Evolutionary conservation across 2,329 filamentous ascomycete species (phyloP), one percentile per base, ranked within the genome.

Genomic region (Setomelanomma holmii): DNA sequence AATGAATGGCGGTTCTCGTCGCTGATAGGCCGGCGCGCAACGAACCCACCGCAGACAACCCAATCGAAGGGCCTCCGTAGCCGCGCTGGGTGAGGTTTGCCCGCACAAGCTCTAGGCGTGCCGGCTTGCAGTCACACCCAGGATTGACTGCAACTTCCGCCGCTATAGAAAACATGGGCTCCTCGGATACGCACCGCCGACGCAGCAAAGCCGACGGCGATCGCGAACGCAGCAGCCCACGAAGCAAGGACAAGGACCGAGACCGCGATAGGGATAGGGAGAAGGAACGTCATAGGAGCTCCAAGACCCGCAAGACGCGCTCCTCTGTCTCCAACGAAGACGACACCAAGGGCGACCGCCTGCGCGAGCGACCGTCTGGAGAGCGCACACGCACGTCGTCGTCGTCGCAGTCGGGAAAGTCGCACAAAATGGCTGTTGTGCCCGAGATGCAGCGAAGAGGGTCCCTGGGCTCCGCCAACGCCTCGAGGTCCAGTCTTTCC

Each of bases 401-500:
- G 51, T 66, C 64, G 39, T 65, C 68, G 42, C 56, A 53, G 17
- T 59, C 63, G 20, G 51, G 63, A 40, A 59, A 61, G 54, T 63
- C 63, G 40, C 64, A 66, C 53, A 75, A 73, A 48, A 74, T 75
- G 64, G 67, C 75, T 16, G 64, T 78, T 46, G 75, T 79, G 43
- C 79, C 80, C 33, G 80, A 82, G 61, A 78, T 81, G 75, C 75
- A 78, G 19, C 73, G 79, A 3, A 70, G 79, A 22, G 55, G 58
- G 39, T 71, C 67, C 19, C 47, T 71, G 45, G 64, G 64, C 58
- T 75, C 73, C 24, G 62, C 64, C 17, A 74, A 69, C 53, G 72
- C 67, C 8, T 74, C 76, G 35, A 65, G 73, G 44, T 65, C 74
- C 33, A 74, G 72, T 57, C 64, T 89, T 36, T 88, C 90, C 5